Conservation (phyloP, 805 yeast species). For the Kodamaea restingae region DNA sequence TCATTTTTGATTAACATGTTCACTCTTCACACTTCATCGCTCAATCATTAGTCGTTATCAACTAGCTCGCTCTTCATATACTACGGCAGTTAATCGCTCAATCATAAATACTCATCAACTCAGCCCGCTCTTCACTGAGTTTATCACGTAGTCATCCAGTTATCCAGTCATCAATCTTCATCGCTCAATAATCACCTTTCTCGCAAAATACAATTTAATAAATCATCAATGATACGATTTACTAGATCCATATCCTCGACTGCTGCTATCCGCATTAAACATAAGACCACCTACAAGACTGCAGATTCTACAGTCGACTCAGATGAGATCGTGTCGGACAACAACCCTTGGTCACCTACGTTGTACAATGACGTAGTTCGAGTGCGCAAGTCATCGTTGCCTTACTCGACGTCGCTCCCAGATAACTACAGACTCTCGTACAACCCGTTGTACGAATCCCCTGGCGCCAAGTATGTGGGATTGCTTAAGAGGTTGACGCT, state of each 20-base stretch:
- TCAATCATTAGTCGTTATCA: no score
- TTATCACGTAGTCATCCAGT: no score
- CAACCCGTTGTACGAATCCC: constrained; percentile 61
- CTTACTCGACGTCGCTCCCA: constrained; percentile 46
- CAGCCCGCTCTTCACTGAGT: no score
- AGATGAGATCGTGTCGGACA: constrained; percentile 38
- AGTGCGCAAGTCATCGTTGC: constrained; percentile 27
- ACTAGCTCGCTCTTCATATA: no score
- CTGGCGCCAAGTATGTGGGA: constrained; percentile 57
- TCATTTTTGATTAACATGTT: no score
- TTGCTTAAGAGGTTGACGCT: constrained; percentile 58
- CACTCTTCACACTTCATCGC: no score
- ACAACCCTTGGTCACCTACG: constrained; percentile 46
- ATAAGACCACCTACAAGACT: constrained; percentile 19
- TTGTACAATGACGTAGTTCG: constrained; percentile 40
- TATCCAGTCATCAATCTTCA: no score
- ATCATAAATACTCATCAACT: no score
- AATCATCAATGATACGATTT: background rate
- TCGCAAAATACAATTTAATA: background rate
- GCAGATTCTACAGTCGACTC: constrained; percentile 36
- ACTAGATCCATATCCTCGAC: constrained; percentile 1
- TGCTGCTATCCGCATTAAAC: constrained; percentile 9
- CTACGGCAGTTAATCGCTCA: no score
- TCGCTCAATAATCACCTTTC: background rate
- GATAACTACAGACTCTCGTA: constrained; percentile 51